Percentiles rank a stretch among this genome's conserved stretches.
Evolutionary conservation across 2,329 filamentous ascomycete genomes (phyloP).

Genomic region (Aureobasidium sp.): DNA sequence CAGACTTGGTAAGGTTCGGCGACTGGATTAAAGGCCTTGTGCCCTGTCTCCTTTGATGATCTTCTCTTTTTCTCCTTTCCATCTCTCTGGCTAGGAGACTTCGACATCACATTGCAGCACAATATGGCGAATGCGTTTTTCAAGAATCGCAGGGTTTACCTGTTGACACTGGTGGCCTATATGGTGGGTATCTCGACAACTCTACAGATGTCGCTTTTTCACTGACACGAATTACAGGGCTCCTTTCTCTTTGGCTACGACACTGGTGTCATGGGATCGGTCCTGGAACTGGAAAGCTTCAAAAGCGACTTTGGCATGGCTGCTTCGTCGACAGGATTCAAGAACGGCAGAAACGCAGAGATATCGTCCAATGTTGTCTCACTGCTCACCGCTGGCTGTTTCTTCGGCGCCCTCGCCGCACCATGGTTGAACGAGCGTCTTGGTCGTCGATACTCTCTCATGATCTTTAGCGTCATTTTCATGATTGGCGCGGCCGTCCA

Average conservation of each 20-base stretch:
- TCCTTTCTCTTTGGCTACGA: constrained; percentile 32
- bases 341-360: constrained; percentile 34
- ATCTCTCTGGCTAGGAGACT: constrained; percentile 1
- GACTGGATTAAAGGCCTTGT: neutral
- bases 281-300: constrained; percentile 54
- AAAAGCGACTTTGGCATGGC: constrained; percentile 30
- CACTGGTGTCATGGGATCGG: constrained; percentile 61
- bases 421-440: constrained; percentile 49
- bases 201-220: neutral
- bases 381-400: constrained; percentile 62
- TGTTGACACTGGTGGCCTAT: constrained; percentile 39
- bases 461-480: constrained; percentile 51
- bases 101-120: neutral
- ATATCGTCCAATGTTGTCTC: constrained; percentile 63
- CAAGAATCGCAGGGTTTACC: constrained; percentile 40
- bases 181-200: constrained; percentile 28
- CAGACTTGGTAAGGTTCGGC: neutral
- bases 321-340: constrained; percentile 46
- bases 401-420: constrained; percentile 54
- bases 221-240: constrained; percentile 21
- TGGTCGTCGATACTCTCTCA: constrained; percentile 50
- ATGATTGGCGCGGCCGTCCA: constrained; percentile 59
- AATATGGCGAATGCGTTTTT: constrained; percentile 24
- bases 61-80: neutral
- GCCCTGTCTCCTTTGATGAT: neutral